A percentile compares a stretch with the other conserved stretches of the same genome.
Conservation (phyloP, 805 yeast species). For the Metschnikowia aberdeeniae region DNA sequence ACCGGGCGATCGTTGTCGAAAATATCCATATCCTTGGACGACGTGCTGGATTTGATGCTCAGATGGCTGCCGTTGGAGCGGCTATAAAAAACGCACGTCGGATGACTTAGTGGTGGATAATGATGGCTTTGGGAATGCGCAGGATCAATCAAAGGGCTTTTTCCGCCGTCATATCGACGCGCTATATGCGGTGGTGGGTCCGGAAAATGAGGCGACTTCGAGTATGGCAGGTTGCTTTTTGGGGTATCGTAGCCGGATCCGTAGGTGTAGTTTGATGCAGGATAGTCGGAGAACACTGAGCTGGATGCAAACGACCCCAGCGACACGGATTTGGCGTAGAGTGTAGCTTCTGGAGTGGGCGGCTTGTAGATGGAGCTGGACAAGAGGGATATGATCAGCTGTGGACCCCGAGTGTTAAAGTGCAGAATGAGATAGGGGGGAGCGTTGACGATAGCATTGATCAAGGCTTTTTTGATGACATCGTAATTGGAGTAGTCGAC, state of each 20-base stretch:
- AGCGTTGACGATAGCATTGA: slow-evolving; percentile 9
- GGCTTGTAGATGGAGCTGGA: slow-evolving; percentile 2
- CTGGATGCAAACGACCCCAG: neutral
- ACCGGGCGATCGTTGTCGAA: slow-evolving; percentile 25
- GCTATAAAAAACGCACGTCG: slow-evolving; percentile 6
- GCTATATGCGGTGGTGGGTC: slow-evolving; percentile 3
- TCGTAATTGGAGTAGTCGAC: slow-evolving; percentile 6
- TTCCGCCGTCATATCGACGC: slow-evolving; percentile 1
- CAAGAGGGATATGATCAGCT: slow-evolving; percentile 8
- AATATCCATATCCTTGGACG: slow-evolving; percentile 19
- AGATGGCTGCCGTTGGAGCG: slow-evolving; percentile 23
- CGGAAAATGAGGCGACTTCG: neutral
- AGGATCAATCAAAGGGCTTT: slow-evolving; percentile 5
- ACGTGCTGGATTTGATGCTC: slow-evolving; percentile 24
- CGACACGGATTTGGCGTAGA: neutral
- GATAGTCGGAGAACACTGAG: slow-evolving; percentile 7
- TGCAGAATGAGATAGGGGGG: slow-evolving; percentile 12
- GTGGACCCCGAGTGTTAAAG: slow-evolving; percentile 15
- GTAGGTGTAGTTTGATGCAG: slow-evolving; percentile 5
- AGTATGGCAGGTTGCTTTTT: neutral
- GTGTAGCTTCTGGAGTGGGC: neutral
- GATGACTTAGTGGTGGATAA: slow-evolving; percentile 9
- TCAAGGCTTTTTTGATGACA: slow-evolving; percentile 10
- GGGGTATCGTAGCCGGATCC: neutral
- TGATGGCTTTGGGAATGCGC: slow-evolving; percentile 10